Base-by-base conservation (phyloP, 805 yeast genomes). In the Hermanozyma aechmeae region DNA sequence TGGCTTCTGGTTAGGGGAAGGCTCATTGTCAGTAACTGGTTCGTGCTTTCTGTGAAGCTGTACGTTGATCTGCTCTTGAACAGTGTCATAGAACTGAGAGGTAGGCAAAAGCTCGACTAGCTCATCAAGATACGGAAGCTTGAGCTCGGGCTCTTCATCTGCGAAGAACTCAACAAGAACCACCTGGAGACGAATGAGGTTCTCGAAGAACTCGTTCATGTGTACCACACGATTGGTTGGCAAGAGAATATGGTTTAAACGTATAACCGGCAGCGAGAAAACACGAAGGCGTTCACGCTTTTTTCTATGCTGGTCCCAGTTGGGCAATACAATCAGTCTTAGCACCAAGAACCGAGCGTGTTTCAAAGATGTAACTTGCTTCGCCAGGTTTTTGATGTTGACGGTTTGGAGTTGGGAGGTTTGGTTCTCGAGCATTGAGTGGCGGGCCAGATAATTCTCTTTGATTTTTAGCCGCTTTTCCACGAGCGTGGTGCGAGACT, bases 51-150 rank as follows among this genome's bases (percentile, higher is more conserved):
- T 17, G 20, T 10, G 9, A 17, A 17, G 10, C 20, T 7, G 10
- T 17, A 47, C 36, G 27, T 42, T 35, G 35, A 58, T 61, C 31
- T 58, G 59, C 23, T 45, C 45, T 27, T 54, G 56, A 4, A 62
- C 51, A 14, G 58, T 39, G 23, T 57, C 51, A 34, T 34, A 38
- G 44, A 56, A 38, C 41, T 34, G 14, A 19, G 38, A 5, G 28
- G 31, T 32, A 6, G 55, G 60, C 5, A 57, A 36, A 2, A 50
- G 37, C 17, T 36, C 37, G 14, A 38, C 13, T 1, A 50, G 29
- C 12, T 42, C 34, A 2, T 27, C 28, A n/a, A 49, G 30, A 24
- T 44, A 42, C 10, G 53, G 51, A 6, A 50, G 33, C 22, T 32
- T 27, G 5, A 34, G 16, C 6, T 27, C 24, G 3, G 32, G 32